phyloP scores from a whole-genome alignment of 2,329 filamentous ascomycete genomes.

The Nannizzia gypsea region DNA sequence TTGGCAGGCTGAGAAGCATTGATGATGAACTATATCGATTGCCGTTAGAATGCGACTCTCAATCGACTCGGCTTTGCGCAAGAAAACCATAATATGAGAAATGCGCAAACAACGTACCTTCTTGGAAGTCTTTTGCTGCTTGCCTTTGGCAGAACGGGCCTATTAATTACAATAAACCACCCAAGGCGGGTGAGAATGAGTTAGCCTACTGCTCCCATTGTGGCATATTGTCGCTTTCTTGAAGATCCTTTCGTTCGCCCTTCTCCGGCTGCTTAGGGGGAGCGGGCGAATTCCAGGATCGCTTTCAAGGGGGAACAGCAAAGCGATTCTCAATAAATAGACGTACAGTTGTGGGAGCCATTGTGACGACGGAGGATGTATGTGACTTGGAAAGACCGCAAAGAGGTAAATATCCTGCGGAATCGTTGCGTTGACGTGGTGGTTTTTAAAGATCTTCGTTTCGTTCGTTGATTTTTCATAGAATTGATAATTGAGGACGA shows the following conservation, averaged over 20 bases:
- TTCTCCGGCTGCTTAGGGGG: neutral
- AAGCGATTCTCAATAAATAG: conserved; percentile 55
- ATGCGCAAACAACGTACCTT: conserved; percentile 27
- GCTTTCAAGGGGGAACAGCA: conserved; percentile 63
- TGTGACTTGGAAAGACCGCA: conserved; percentile 43
- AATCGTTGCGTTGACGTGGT: neutral
- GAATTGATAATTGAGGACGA: neutral
- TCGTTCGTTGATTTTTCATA: neutral
- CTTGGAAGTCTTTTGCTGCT: conserved; percentile 39
- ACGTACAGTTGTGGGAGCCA: conserved; percentile 87
- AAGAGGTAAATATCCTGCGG: conserved; percentile 87
- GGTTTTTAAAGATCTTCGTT: neutral
- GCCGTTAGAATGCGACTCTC: neutral
- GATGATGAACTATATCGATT: conserved; percentile 71
- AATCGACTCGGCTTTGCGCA: neutral
- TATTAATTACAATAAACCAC: conserved; percentile 19
- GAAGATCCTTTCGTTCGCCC: conserved; percentile 5
- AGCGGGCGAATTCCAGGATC: conserved; percentile 17
- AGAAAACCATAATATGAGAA: neutral
- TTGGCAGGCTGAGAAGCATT: conserved; percentile 95
- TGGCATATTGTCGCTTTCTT: conserved; percentile 13
- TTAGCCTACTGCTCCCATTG: conserved; percentile 85
- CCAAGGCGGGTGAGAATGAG: conserved; percentile 35
- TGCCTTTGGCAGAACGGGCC: conserved; percentile 30
- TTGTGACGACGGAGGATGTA: conserved; percentile 43